Base-by-base conservation (phyloP, 2,329 filamentous ascomycete species). In the Pseudogymnoascus sp. region DNA sequence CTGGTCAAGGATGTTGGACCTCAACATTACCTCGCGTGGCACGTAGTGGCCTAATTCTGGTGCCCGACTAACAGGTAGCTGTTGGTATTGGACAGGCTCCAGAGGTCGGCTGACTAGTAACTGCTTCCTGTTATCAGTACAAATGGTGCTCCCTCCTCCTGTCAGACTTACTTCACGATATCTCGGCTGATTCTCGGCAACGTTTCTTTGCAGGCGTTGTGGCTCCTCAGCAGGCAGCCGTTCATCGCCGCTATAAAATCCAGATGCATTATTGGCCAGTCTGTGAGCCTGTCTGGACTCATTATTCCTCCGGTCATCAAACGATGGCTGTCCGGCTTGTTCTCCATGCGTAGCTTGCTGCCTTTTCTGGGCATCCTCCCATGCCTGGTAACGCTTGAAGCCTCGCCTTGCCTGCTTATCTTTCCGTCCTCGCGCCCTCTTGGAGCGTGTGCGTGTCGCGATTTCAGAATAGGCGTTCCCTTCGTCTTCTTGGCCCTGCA, bases 311-410 rank as follows among this genome's bases (percentile, higher is more conserved):
- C 24, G 50, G 56, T 53, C 24, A 61, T 33, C 21, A 13, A 19
- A 19, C 6, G 29, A 33, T 19, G 33, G 21, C 19, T 62, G 38
- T 16, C 59, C 11, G 21, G 6, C 10, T 24, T 42, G 44, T 24
- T 10, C 21, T 19, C 4, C 33, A 42, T 24, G 42, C 1, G 60
- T 24, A 35, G 16, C 31, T 37, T 70, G 66, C 59, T 65, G 68
- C 60, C 72, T 67, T 31, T 65, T 66, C 6, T 71, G 21, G 21
- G 73, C 73, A 35, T 73, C 67, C n/a, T 73, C 66, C 68, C 69
- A 74, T n/a, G 73, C 72, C 62, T 71, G 71, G 61, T 74, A 74
- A 21, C 73, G 69, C 60, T 71, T 70, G 62, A 73, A 72, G 14
- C 72, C 71, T 38, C 69, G 68, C 37, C 70, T 70, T 1, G 67